Conservation (phyloP, 495 filamentous ascomycete species). For the Neurospora sp. region DNA sequence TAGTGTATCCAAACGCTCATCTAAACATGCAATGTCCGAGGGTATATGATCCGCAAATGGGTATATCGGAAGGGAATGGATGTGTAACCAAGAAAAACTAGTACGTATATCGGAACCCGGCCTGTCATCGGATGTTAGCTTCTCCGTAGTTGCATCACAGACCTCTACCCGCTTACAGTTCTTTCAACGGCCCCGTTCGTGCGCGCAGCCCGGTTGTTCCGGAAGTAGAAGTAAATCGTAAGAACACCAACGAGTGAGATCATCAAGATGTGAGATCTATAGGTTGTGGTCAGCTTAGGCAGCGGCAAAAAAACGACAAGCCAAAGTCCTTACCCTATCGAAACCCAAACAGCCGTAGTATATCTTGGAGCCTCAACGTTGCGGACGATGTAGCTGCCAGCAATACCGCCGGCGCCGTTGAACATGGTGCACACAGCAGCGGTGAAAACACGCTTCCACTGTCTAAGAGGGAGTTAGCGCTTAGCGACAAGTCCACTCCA, state of each 20-base stretch:
- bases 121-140: slow-evolving; percentile 3
- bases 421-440: slow-evolving; percentile 58
- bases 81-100: not conserved
- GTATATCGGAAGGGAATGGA: not conserved
- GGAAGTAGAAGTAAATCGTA: slow-evolving; percentile 49
- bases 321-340: slow-evolving; percentile 40
- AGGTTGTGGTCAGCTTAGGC: not conserved
- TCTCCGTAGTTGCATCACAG: not conserved
- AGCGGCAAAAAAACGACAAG: not conserved
- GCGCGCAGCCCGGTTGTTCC: slow-evolving; percentile 33
- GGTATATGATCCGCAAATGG: not conserved
- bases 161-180: slow-evolving; percentile 5
- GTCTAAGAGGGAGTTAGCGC: slow-evolving; percentile 22
- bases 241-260: slow-evolving; percentile 51
- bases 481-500: not conserved
- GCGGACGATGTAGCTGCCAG: slow-evolving; percentile 64
- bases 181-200: slow-evolving; percentile 5
- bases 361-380: slow-evolving; percentile 59
- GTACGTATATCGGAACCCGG: slow-evolving; percentile 16
- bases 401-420: slow-evolving; percentile 67
- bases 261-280: slow-evolving; percentile 50
- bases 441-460: slow-evolving; percentile 69
- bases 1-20: not conserved
- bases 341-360: slow-evolving; percentile 60
- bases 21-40: not conserved